These are phyloP conservation scores for Dactylellina parvicollis DNA, from an alignment of 2,329 filamentous ascomycete genomes.

Conservation along the genomic window DNA sequence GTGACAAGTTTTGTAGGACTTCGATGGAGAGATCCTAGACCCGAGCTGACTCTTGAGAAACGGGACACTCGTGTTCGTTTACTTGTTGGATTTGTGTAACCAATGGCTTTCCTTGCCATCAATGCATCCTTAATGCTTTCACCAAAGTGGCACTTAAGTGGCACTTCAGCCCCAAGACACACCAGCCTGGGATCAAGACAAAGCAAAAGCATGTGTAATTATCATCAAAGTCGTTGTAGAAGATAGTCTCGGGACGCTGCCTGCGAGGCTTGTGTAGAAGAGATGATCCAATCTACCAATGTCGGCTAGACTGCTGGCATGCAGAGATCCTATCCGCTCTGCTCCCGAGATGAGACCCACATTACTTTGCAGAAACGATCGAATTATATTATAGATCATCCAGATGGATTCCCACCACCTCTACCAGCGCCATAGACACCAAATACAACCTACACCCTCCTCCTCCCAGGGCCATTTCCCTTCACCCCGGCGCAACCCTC, in stretches of 20 bases:
- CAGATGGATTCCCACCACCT: conserved; percentile 12
- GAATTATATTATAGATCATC: conserved; percentile 38
- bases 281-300: conserved; percentile 34
- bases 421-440: not conserved
- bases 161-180: too few relatives aligned
- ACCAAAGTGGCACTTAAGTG: too few relatives aligned
- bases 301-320: not conserved
- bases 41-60: not conserved
- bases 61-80: conserved; percentile 12
- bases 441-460: not conserved
- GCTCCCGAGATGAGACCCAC: conserved; percentile 17
- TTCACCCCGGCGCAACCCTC: conserved; percentile 74
- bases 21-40: not conserved
- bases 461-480: too few relatives aligned
- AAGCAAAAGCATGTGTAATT: not conserved
- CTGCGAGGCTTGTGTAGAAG: not conserved
- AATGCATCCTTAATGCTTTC: too few relatives aligned
- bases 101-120: too few relatives aligned
- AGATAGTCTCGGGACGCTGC: not conserved
- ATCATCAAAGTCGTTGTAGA: not conserved
- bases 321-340: conserved; percentile 17
- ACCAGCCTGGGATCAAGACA: not conserved
- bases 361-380: conserved; percentile 28
- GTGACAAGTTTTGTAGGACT: not conserved
- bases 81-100: conserved; percentile 29